phyloP scores from a whole-genome alignment of 352 stramenopile genomes.

The Aphanomyces astaci region DNA sequence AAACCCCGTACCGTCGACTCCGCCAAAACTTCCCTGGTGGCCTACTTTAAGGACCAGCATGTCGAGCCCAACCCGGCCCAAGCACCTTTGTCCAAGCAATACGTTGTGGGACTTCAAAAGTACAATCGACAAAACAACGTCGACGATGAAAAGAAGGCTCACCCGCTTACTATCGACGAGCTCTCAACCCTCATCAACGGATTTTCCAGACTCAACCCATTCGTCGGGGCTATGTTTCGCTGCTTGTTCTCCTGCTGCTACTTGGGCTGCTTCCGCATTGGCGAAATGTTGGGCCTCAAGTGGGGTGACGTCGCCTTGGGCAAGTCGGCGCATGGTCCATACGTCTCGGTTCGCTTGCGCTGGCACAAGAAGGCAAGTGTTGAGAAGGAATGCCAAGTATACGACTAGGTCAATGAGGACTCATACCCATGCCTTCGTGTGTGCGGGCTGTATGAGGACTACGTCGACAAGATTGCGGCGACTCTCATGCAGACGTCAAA shows the following conservation, averaged over 20 bases:
- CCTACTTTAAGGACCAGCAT: background rate
- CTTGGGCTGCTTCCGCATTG: constrained; percentile 8
- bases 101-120: too few relatives aligned
- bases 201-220: background rate
- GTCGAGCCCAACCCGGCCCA: background rate
- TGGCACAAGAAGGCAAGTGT: background rate
- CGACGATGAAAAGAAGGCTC: too few relatives aligned
- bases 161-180: too few relatives aligned
- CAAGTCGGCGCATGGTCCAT: background rate
- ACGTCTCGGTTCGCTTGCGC: background rate
- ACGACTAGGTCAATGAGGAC: too few relatives aligned
- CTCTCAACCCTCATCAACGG: too few relatives aligned
- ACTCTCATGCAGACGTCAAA: background rate
- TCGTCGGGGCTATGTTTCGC: background rate
- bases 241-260: background rate
- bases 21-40: background rate
- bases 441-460: background rate
- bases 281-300: constrained; percentile 1
- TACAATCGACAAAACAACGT: too few relatives aligned
- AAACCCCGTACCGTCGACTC: background rate
- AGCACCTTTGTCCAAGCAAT: background rate
- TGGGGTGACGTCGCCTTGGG: background rate
- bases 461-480: background rate
- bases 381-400: background rate
- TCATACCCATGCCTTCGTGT: background rate